Percentiles rank a stretch among this genome's conserved stretches.
These are phyloP conservation scores for Mucor saturninus DNA, from an alignment of 371 early-diverging fungal species.

Conservation along the genomic window DNA sequence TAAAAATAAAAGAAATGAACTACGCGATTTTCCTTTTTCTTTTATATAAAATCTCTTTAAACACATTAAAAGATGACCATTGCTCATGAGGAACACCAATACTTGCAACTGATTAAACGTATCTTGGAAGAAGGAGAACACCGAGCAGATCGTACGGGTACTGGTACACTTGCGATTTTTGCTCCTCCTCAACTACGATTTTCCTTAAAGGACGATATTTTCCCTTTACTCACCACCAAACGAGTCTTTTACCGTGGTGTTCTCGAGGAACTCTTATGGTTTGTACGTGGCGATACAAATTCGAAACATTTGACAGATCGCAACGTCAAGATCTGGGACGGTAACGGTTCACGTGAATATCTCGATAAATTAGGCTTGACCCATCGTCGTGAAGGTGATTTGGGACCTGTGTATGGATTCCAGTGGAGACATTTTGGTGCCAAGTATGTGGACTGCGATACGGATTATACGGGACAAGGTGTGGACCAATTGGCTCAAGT, in stretches of 20 bases:
- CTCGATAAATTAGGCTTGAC: slow-evolving; percentile 86
- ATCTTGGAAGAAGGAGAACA: slow-evolving; percentile 83
- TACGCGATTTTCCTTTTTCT: slow-evolving; percentile 12
- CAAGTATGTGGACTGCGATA: slow-evolving; percentile 84
- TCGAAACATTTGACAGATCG: slow-evolving; percentile 80
- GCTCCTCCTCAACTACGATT: slow-evolving; percentile 95
- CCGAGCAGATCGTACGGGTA: slow-evolving; percentile 95
- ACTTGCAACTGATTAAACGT: slow-evolving; percentile 82
- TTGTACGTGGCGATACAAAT: slow-evolving; percentile 95
- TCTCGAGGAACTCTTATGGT: slow-evolving; percentile 98
- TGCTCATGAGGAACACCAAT: slow-evolving; percentile 85
- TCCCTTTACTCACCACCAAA: slow-evolving; percentile 98
- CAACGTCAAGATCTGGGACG: slow-evolving; percentile 97
- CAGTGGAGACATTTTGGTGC: slow-evolving; percentile 99
- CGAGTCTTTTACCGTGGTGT: slow-evolving; percentile 92
- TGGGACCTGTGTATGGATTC: slow-evolving; percentile 99
- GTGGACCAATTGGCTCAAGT: slow-evolving; percentile 95
- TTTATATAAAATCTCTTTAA: slow-evolving; percentile 7
- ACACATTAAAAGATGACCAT: slow-evolving; percentile 23
- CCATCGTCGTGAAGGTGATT: slow-evolving; percentile 89
- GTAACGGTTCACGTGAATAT: slow-evolving; percentile 93
- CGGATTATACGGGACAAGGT: slow-evolving; percentile 94
- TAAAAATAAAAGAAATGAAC: slow-evolving; percentile 1
- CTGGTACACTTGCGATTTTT: slow-evolving; percentile 95
- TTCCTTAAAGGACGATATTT: slow-evolving; percentile 73